Base-by-base conservation (phyloP, 1,139 yeast species). In the Trichomonascaceae sp. region DNA sequence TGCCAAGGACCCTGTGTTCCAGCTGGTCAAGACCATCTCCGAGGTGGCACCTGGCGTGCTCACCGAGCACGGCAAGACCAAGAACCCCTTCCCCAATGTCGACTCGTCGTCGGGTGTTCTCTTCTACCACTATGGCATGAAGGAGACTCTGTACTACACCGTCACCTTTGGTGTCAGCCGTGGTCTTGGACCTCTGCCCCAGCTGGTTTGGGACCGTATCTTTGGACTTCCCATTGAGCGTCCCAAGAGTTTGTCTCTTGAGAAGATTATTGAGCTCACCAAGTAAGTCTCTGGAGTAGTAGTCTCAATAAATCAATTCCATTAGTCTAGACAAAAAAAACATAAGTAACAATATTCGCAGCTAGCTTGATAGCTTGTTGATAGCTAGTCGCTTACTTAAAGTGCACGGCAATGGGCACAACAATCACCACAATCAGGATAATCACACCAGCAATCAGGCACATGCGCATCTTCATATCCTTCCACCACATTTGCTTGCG, bases 401-500 rank as follows among this genome's bases (percentile, higher is more conserved):
- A 20, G 23, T 20, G 23, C 23, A 89, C 87, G 29, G 82, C 97
- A 46, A 89, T 76, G 27, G 97, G 97, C 17, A 63, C 65, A 33
- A 89, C 96, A 48, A 89, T 85, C 34, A 89, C 93, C 43, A 87
- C 71, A 50, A 92, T 67, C 35, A 87, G 65, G 51, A 89, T 77
- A 42, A 92, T 70, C 26, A 92, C 70, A 25, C 81, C 93, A 29
- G 81, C 69, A 41, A 84, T 79, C 41, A 89, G 67, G 59, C 98
- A 89, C 67, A 87, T 66, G 59, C 94, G 77, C 93, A 89, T 81
- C 66, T 89, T 89, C 73, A 92, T 71, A 58, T 89, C 96, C 61
- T 92, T 89, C 84, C 93, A 81, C 98, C 98, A 89, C 97, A 89
- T 89, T 56, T 85, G 94, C 60, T 87, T 92, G 64, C 99, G 80